Evolutionary conservation across 148 eudicot genomes (phyloP).

Genomic region (Diospyros kaki): DNA sequence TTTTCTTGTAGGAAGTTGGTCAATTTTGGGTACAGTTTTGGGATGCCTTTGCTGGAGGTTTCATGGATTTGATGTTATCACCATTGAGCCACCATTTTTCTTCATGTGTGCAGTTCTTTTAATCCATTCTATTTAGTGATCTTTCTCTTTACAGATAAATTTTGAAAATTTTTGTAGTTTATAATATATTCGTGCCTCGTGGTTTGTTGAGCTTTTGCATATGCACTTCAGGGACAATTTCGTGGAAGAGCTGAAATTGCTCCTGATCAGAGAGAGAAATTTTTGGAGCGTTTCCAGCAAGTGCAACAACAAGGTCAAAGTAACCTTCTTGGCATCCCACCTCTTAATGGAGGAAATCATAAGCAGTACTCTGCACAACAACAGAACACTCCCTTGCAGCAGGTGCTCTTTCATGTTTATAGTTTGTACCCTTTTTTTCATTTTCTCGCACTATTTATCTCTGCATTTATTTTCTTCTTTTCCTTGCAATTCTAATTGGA

Average conservation of each 20-base stretch:
- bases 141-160: not conserved
- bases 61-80: not conserved
- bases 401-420: slow-evolving; percentile 39
- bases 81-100: too few relatives aligned
- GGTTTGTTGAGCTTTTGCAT: slow-evolving; percentile 1
- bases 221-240: slow-evolving; percentile 52
- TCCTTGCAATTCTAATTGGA: not conserved
- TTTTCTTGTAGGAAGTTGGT: too few relatives aligned
- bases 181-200: not conserved
- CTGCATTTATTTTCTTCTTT: not conserved
- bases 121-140: not conserved
- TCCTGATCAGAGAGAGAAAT: slow-evolving; percentile 96
- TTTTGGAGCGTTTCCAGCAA: slow-evolving; percentile 74
- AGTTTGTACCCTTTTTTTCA: not conserved
- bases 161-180: too few relatives aligned
- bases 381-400: slow-evolving; percentile 74
- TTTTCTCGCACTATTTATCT: not conserved
- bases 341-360: slow-evolving; percentile 67
- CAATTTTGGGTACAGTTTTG: too few relatives aligned
- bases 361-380: slow-evolving; percentile 83
- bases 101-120: not conserved
- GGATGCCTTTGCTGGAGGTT: too few relatives aligned
- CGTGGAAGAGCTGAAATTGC: slow-evolving; percentile 97
- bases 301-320: slow-evolving; percentile 89
- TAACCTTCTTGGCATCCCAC: slow-evolving; percentile 70